Evolutionary conservation across 768 basidiomycete species (phyloP).

Genomic region (Mycena indigotica): DNA sequence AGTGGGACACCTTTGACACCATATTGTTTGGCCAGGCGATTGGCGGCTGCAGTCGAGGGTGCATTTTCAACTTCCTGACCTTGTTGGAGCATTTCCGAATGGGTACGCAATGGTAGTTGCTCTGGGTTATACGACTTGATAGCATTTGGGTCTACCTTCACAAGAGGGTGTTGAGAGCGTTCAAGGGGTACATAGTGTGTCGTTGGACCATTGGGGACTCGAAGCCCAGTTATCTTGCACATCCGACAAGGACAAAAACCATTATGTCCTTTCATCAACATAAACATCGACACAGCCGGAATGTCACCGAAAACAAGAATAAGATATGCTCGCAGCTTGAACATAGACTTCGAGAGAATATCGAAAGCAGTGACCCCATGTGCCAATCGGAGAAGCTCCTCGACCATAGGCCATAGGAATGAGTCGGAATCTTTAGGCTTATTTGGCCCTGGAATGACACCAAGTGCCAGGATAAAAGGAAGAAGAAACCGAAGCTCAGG

Average conservation of each 20-base stretch:
- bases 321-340: constrained; percentile 33
- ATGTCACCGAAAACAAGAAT: constrained; percentile 34
- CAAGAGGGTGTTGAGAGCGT: constrained; percentile 23
- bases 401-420: too few relatives aligned
- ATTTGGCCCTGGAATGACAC: too few relatives aligned
- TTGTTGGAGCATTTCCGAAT: constrained; percentile 19
- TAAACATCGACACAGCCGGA: constrained; percentile 24
- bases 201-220: constrained; percentile 9
- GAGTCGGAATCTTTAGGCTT: too few relatives aligned
- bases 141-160: not conserved
- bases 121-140: not conserved
- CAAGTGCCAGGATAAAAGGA: too few relatives aligned
- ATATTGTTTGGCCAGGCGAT: constrained; percentile 5
- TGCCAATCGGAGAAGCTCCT: too few relatives aligned
- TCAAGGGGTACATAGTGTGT: constrained; percentile 35
- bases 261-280: constrained; percentile 44
- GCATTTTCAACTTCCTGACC: constrained; percentile 11
- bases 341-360: too few relatives aligned
- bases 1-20: constrained; percentile 29
- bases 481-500: too few relatives aligned
- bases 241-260: constrained; percentile 31
- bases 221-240: constrained; percentile 32
- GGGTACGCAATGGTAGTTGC: constrained; percentile 15
- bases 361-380: too few relatives aligned
- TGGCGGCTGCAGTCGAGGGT: constrained; percentile 8